These are phyloP conservation scores for Lasiodiplodia sp. DNA, from an alignment of 2,329 filamentous ascomycete species.

Conservation along the genomic window DNA sequence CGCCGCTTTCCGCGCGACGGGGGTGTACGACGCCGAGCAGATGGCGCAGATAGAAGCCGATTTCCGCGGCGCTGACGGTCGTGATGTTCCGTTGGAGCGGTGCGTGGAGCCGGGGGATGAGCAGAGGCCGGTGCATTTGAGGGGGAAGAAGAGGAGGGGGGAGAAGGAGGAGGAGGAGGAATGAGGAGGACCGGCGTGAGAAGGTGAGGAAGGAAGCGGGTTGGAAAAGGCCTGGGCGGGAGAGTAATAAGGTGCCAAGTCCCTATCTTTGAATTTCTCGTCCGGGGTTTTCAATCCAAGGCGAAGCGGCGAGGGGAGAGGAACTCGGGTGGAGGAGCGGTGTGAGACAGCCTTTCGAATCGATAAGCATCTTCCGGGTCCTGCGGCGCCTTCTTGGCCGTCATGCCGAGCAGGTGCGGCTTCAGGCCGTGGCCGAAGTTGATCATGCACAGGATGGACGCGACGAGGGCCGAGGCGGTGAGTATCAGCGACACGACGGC, in stretches of 20 bases:
- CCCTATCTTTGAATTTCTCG: neutral
- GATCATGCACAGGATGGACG: constrained; percentile 32
- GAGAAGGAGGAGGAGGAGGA: neutral
- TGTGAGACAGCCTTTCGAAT: constrained; percentile 17
- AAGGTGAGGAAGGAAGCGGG: no score
- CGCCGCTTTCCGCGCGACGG: neutral
- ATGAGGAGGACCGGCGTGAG: neutral
- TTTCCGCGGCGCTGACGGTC: neutral
- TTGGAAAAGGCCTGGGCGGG: no score
- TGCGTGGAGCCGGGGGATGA: neutral
- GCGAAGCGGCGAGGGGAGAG: constrained; percentile 11
- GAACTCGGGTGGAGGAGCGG: constrained; percentile 6
- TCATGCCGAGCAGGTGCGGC: constrained; percentile 33
- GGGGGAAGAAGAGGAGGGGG: neutral
- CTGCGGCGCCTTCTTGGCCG: constrained; percentile 14
- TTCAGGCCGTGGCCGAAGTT: constrained; percentile 39
- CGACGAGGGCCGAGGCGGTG: constrained; percentile 29
- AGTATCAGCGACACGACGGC: constrained; percentile 30
- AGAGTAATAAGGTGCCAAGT: no score
- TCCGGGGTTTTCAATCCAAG: neutral
- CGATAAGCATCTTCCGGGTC: constrained; percentile 9
- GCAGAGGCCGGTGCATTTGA: neutral
- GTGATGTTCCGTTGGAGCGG: neutral
- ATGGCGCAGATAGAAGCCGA: neutral
- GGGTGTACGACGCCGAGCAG: neutral